phyloP scores from a whole-genome alignment of 2,329 filamentous ascomycete genomes.

The Ophiostoma tasmaniense region DNA sequence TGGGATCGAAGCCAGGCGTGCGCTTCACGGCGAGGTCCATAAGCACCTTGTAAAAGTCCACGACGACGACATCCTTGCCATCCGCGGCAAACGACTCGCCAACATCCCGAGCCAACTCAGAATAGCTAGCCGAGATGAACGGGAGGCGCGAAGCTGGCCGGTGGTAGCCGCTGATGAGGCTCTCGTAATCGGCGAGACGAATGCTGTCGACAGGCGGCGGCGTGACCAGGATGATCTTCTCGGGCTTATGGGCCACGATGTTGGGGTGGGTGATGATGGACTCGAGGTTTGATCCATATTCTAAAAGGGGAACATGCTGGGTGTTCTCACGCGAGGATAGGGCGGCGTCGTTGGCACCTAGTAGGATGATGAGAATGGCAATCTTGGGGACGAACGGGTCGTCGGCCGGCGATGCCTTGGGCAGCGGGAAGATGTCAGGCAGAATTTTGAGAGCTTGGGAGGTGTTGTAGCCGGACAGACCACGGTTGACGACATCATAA shows the following conservation, averaged over 20 bases:
- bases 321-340: slow-evolving; percentile 51
- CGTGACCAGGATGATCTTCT: slow-evolving; percentile 69
- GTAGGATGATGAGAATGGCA: slow-evolving; percentile 63
- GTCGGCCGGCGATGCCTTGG: slow-evolving; percentile 28
- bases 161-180: slow-evolving; percentile 36
- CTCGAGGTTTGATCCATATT: slow-evolving; percentile 65
- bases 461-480: slow-evolving; percentile 80
- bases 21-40: slow-evolving; percentile 59
- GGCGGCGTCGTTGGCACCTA: slow-evolving; percentile 86
- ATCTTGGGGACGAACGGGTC: slow-evolving; percentile 49
- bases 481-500: slow-evolving; percentile 81
- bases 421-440: slow-evolving; percentile 61
- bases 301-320: slow-evolving; percentile 70
- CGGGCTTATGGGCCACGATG: slow-evolving; percentile 60
- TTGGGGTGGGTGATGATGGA: slow-evolving; percentile 64
- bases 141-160: slow-evolving; percentile 35
- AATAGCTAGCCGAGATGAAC: slow-evolving; percentile 45
- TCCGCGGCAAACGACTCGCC: slow-evolving; percentile 63
- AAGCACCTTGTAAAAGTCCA: slow-evolving; percentile 74
- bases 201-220: slow-evolving; percentile 79
- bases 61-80: slow-evolving; percentile 56
- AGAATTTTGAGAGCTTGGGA: slow-evolving; percentile 62
- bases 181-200: slow-evolving; percentile 43
- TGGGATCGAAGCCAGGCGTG: slow-evolving; percentile 47
- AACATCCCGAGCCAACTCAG: slow-evolving; percentile 55